These are phyloP conservation scores for Trypanosoma platydactyli DNA, from an alignment of 208 protist species.

Conservation along the genomic window DNA sequence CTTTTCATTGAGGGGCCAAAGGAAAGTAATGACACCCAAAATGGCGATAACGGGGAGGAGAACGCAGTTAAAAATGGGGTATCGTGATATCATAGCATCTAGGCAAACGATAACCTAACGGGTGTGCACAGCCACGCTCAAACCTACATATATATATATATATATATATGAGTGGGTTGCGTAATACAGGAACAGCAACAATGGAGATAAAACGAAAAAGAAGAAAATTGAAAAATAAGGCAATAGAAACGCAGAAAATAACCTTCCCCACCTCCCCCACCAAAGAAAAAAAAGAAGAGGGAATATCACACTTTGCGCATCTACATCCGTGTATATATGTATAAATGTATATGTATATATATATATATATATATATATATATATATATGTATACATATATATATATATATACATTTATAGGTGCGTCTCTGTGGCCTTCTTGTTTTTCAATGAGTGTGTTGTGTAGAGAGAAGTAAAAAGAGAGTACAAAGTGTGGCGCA, in stretches of 20 bases:
- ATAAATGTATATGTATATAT: too few species aligned
- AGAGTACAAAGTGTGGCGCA: not conserved
- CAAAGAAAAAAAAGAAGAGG: not conserved
- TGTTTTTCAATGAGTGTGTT: too few species aligned
- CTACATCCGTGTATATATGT: too few species aligned
- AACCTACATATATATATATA: not conserved
- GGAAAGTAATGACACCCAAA: constrained; percentile 13
- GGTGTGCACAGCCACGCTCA: not conserved
- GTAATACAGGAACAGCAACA: constrained; percentile 1
- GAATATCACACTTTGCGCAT: too few species aligned
- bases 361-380: too few species aligned
- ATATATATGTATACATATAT: too few species aligned
- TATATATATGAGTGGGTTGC: not conserved
- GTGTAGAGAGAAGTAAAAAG: too few species aligned
- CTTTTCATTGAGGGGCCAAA: constrained; percentile 83
- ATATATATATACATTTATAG: too few species aligned
- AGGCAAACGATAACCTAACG: not conserved
- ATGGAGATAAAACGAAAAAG: not conserved
- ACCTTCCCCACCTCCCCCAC: too few species aligned
- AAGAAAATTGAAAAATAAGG: not conserved
- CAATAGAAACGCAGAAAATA: not conserved
- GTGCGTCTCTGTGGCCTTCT: too few species aligned
- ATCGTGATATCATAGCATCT: not conserved
- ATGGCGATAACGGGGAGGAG: constrained; percentile 10
- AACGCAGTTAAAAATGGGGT: constrained; percentile 5